Evolutionary conservation across 169 alveolate genomes (phyloP).

Genomic region (Cryptosporidium tyzzeri): DNA sequence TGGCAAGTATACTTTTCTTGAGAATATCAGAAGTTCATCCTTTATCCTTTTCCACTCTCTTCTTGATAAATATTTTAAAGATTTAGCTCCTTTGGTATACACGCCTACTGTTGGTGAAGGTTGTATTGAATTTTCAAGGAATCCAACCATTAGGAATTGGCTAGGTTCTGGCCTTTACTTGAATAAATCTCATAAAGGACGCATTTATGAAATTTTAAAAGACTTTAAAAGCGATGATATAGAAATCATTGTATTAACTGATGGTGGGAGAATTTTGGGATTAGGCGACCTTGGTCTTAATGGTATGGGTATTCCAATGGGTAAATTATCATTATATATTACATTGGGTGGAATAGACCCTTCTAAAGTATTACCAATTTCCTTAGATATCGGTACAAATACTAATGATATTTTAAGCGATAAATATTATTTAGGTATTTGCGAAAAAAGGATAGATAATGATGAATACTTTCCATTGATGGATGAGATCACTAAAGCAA

Average conservation of each 20-base stretch:
- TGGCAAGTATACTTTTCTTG: conserved; percentile 77
- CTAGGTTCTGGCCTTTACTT: conserved; percentile 60
- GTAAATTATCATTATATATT: conserved; percentile 82
- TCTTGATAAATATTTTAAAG: conserved; percentile 72
- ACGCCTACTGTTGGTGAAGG: conserved; percentile 82
- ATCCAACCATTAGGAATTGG: conserved; percentile 70
- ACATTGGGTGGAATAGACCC: conserved; percentile 82
- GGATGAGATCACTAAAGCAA: conserved; percentile 79
- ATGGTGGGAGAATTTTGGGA: conserved; percentile 85
- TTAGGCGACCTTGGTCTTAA: conserved; percentile 84
- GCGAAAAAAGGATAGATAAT: conserved; percentile 72
- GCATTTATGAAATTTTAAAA: conserved; percentile 20
- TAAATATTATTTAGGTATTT: conserved; percentile 76
- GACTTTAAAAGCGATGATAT: conserved; percentile 57
- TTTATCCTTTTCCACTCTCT: conserved; percentile 75
- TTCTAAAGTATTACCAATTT: conserved; percentile 75
- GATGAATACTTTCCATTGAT: conserved; percentile 77
- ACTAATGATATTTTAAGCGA: conserved; percentile 49
- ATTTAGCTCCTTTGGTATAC: conserved; percentile 79
- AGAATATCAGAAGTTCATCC: conserved; percentile 75
- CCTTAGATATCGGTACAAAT: conserved; percentile 80
- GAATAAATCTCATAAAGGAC: conserved; percentile 22
- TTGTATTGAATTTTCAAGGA: conserved; percentile 74
- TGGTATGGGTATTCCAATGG: conserved; percentile 87
- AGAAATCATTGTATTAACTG: conserved; percentile 84